Evolutionary conservation across 2,329 filamentous ascomycete genomes (phyloP), one percentile per base, ranked within the genome.

Genomic region (Cordyceps militaris): DNA sequence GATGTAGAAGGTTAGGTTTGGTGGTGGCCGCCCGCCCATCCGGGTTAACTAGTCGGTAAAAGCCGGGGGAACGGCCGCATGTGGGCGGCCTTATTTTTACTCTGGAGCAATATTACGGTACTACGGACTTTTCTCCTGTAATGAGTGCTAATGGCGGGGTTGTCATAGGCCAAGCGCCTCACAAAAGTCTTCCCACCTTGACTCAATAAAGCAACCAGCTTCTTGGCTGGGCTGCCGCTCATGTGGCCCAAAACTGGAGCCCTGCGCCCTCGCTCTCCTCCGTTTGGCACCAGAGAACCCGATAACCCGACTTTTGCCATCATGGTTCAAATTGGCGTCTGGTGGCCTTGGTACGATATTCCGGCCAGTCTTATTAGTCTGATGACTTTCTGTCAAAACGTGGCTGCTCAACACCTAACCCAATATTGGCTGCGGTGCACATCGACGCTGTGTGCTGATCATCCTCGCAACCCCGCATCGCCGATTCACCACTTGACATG

Each of bases 121-220:
- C n/a, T n/a, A n/a, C n/a, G n/a, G n/a, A n/a, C 4, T 36, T 36
- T 36, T 32, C 28, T 32, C 14, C 34, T 16, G 59, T 64, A 61
- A 62, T 42, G 21, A 21, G 24, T 43, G 28, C 59, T 66, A 73
- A 73, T 73, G 63, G 66, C 66, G 67, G 68, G 68, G 67, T 66
- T 63, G 52, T 65, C 60, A 73, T 72, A 69, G 69, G 68, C 61
- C 61, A 11, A 28, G 26, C 24, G 38, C 38, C 38, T 42, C 38
- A 42, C 8, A 42, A 11, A 32, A 32, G 11, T 11, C 36, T 4
- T 16, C 36, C 11, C 10, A 34, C 32, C n/a, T n/a, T n/a, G n/a
- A n/a, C n/a, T n/a, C n/a, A 34, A 34, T 34, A 34, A 36, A 36
- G 34, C 34, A 13, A n/a, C 13, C 14, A 36, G n/a, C 14, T 3